phyloP scores from a whole-genome alignment of 139 green algal species.

The Coelastrella sp. region DNA sequence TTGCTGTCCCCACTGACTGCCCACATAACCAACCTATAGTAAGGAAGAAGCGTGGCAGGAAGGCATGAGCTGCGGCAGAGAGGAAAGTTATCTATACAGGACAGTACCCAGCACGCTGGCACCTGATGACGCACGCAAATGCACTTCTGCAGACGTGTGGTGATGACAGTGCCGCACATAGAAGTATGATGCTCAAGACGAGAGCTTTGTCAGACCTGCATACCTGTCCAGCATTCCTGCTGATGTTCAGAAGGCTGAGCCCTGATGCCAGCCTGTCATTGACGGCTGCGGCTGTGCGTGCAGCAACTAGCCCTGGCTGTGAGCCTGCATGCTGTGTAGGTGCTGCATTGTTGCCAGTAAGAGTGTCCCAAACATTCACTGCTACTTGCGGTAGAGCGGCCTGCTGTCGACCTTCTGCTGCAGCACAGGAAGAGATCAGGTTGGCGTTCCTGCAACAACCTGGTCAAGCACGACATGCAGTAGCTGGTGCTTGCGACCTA shows the following conservation, averaged over 20 bases:
- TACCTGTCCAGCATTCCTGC: slow-evolving; percentile 29
- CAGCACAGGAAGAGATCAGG: background rate
- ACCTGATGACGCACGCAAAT: too few relatives aligned
- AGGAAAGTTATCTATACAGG: background rate
- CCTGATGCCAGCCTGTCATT: background rate
- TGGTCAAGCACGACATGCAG: background rate
- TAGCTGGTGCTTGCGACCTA: background rate
- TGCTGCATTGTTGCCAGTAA: slow-evolving; percentile 24
- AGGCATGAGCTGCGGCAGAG: background rate
- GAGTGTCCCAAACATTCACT: slow-evolving; percentile 42
- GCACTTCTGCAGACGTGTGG: too few relatives aligned
- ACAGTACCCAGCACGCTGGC: background rate
- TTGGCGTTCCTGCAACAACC: background rate
- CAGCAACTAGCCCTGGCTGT: background rate
- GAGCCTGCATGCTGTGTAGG: background rate
- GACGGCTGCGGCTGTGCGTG: background rate
- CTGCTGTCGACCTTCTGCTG: slow-evolving; percentile 42
- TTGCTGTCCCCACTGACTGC: slow-evolving; percentile 18
- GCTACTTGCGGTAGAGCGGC: slow-evolving; percentile 34
- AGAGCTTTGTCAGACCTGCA: background rate
- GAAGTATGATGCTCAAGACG: too few relatives aligned
- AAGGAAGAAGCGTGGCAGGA: background rate
- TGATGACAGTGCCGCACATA: too few relatives aligned
- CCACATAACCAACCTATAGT: background rate
- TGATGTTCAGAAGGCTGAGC: slow-evolving; percentile 20